phyloP scores from a whole-genome alignment of 805 yeast species.

The Scheffersomyces lignosus region DNA sequence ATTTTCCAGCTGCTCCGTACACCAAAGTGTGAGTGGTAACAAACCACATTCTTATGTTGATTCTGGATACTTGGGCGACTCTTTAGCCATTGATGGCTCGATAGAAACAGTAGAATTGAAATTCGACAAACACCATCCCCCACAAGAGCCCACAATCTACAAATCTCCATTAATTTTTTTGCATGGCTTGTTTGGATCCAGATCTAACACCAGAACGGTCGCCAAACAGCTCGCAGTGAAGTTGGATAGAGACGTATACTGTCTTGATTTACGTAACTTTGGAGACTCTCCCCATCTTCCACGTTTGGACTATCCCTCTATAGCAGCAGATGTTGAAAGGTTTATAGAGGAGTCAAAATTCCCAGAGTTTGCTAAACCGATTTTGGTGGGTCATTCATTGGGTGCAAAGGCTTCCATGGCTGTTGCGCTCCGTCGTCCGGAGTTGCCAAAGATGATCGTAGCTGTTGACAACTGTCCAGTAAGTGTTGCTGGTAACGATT shows the following conservation, averaged over 20 bases:
- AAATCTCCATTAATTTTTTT: constrained; percentile 70
- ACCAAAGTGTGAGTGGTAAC: too few species aligned
- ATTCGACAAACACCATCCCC: constrained; percentile 49
- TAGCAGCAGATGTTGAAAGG: constrained; percentile 82
- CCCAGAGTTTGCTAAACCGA: constrained; percentile 40
- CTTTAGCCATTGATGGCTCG: constrained; percentile 25
- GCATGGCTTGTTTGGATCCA: constrained; percentile 90
- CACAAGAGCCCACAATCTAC: constrained; percentile 18
- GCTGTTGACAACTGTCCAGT: constrained; percentile 92
- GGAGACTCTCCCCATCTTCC: constrained; percentile 84
- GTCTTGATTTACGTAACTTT: constrained; percentile 84
- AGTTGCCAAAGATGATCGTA: constrained; percentile 58
- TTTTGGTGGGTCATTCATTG: constrained; percentile 82
- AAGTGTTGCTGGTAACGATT: constrained; percentile 50
- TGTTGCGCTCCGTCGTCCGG: constrained; percentile 65
- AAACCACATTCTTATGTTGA: neutral
- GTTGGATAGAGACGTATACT: constrained; percentile 58
- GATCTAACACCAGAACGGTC: constrained; percentile 77
- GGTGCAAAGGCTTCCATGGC: constrained; percentile 97
- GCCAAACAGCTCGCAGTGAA: constrained; percentile 54
- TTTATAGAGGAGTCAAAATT: constrained; percentile 54
- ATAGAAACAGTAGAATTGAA: constrained; percentile 55
- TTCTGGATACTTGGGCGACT: constrained; percentile 28
- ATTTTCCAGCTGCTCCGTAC: too few species aligned
- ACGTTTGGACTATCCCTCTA: constrained; percentile 73